Evolutionary conservation across 139 green algal genomes (phyloP).

Genomic region (Limnomonas spitsbergensis): DNA sequence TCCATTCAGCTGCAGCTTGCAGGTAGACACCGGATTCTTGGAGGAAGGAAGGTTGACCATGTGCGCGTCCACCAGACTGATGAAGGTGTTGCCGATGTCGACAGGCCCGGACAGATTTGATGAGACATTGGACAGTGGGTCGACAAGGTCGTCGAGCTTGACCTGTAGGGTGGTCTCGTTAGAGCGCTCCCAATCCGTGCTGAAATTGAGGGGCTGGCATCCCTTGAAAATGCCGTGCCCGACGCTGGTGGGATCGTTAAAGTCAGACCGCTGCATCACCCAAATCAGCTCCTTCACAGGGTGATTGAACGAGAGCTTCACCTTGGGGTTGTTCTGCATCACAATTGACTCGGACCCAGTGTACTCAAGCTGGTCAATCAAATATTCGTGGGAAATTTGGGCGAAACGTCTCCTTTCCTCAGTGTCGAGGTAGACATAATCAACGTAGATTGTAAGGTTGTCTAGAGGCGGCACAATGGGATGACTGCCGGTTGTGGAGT

Average conservation of each 20-base stretch:
- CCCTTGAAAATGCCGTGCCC: background rate
- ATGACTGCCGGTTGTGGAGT: background rate
- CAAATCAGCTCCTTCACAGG: slow-evolving; percentile 24
- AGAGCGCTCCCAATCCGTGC: too few species aligned
- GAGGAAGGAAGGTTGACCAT: too few species aligned
- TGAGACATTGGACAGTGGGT: background rate
- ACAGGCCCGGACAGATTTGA: background rate
- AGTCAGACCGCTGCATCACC: background rate
- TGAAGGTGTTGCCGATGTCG: background rate
- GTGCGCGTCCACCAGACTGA: too few species aligned
- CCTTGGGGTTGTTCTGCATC: slow-evolving; percentile 8
- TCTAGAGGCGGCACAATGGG: background rate
- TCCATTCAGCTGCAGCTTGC: slow-evolving; percentile 25
- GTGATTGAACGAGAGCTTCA: slow-evolving; percentile 29
- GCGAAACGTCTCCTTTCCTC: slow-evolving; percentile 23
- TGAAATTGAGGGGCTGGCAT: too few species aligned
- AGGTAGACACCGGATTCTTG: too few species aligned
- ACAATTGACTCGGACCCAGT: slow-evolving; percentile 5
- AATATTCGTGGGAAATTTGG: slow-evolving; percentile 18
- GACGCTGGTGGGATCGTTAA: background rate
- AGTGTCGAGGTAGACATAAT: slow-evolving; percentile 29
- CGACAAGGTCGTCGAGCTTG: too few species aligned
- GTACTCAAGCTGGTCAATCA: slow-evolving; percentile 26
- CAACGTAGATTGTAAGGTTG: background rate
- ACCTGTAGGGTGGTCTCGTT: too few species aligned